Base-by-base conservation (phyloP, 768 basidiomycete genomes). In the Pisolithus marmoratus region DNA sequence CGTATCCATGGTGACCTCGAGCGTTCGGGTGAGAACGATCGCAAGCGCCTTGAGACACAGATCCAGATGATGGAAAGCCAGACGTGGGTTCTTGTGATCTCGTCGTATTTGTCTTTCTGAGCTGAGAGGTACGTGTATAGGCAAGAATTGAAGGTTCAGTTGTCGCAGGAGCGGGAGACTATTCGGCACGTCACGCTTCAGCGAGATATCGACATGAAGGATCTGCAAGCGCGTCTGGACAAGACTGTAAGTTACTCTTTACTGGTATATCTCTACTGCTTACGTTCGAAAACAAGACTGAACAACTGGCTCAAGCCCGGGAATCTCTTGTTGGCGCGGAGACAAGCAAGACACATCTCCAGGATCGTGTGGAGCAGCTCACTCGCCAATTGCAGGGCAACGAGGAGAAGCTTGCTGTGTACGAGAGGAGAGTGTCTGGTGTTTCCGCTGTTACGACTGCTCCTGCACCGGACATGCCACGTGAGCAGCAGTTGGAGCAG, bases 1-100 rank as follows among this genome's bases (percentile, higher is more conserved):
- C 87, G 81, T 62, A 92, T 96, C 83, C 90, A 92, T 60, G 82
- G 81, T 50, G 94, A 96, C 59, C 74, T 90, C 7, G 92, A 94
- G 63, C 79, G 84, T 46, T 87, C 87, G 0, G 83, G 85, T 6
- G 84, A 87, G 63, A 94, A 90, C 53, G 90, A 94, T 58, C 80
- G 90, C 19, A 75, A 82, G 14, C 81, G 91, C 8, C 70, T 94
- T 31, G 93, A 96, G 67, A 83, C 75, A 50, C 85, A 92, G 59
- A 69, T 92, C 38, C 82, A 89, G 58, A 76, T 85, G 69, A 69
- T 93, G 49, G 89, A 94, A 63, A 72, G 73, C 38, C 93, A 95
- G 62, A 80, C 78, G 90, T 95, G 61, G 51, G 81, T 73, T 9
- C 11, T 15, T 43, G 55, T 34, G 3, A 34, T 15, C 19, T 6